Conservation (phyloP, 116 monocot genomes). For the Zostera marina region DNA sequence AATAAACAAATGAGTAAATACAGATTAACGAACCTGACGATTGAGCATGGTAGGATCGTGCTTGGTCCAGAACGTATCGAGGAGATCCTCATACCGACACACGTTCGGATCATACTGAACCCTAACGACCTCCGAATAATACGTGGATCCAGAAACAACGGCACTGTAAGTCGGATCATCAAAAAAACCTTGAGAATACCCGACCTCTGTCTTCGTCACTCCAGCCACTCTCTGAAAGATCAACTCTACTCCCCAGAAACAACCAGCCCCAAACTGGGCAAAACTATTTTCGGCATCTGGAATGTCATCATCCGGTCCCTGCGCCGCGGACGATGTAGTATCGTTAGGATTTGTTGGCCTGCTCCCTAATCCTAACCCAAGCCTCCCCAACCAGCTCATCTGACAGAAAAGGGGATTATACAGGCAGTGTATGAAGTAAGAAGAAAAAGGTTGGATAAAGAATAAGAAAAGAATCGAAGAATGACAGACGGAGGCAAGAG, state of each 20-base stretch:
- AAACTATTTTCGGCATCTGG: slow-evolving; percentile 34
- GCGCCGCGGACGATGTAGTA: slow-evolving; percentile 24
- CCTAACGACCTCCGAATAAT: slow-evolving; percentile 62
- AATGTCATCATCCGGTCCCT: slow-evolving; percentile 43
- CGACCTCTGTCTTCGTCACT: slow-evolving; percentile 62
- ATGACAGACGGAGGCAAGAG: slow-evolving; percentile 1
- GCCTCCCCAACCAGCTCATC: slow-evolving; percentile 55
- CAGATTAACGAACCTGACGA: slow-evolving; percentile 44
- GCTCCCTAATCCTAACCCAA: slow-evolving; percentile 31
- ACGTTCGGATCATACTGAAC: slow-evolving; percentile 50
- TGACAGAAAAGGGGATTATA: slow-evolving; percentile 1
- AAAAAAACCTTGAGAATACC: slow-evolving; percentile 56
- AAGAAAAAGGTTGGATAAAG: background rate
- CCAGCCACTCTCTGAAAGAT: slow-evolving; percentile 70
- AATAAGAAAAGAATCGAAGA: background rate
- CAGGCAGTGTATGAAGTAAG: background rate
- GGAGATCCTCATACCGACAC: slow-evolving; percentile 54
- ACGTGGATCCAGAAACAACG: slow-evolving; percentile 52
- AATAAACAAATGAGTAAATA: background rate
- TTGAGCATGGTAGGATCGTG: slow-evolving; percentile 74
- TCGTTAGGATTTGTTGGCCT: slow-evolving; percentile 10
- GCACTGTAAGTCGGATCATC: slow-evolving; percentile 70
- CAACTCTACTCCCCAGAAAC: slow-evolving; percentile 90
- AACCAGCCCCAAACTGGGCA: slow-evolving; percentile 73
- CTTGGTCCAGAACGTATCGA: slow-evolving; percentile 52